Evolutionary conservation across 2,329 filamentous ascomycete genomes (phyloP).

Genomic region (Talaromyces atroroseus): DNA sequence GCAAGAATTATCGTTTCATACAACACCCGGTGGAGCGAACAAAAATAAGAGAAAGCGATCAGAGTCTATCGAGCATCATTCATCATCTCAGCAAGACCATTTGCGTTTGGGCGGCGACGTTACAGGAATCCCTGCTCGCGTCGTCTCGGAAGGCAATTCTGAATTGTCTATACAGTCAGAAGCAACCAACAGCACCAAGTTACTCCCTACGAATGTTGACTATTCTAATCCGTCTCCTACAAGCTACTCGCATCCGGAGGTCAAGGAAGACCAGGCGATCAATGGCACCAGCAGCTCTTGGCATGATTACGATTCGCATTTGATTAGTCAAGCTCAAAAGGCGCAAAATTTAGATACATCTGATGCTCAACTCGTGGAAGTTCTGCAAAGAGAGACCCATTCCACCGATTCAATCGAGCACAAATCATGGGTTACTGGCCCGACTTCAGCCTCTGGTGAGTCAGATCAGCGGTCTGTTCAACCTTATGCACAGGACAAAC

Average conservation of each 20-base stretch:
- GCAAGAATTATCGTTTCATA: slow-evolving; percentile 23
- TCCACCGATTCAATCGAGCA: slow-evolving; percentile 30
- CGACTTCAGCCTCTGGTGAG: slow-evolving; percentile 31
- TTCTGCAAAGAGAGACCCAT: slow-evolving; percentile 47
- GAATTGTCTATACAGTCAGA: slow-evolving; percentile 20
- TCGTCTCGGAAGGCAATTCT: slow-evolving; percentile 29
- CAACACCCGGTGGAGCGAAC: slow-evolving; percentile 17
- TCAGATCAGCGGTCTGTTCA: slow-evolving; percentile 30
- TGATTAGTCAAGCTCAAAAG: slow-evolving; percentile 43
- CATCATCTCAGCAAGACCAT: slow-evolving; percentile 23
- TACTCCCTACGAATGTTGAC: slow-evolving; percentile 18
- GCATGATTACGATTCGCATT: slow-evolving; percentile 37
- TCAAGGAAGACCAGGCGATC: slow-evolving; percentile 24
- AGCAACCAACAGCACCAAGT: slow-evolving; percentile 17
- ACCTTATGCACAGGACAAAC: slow-evolving; percentile 28
- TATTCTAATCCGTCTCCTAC: slow-evolving; percentile 19
- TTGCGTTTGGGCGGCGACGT: slow-evolving; percentile 33
- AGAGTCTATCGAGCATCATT: slow-evolving; percentile 49
- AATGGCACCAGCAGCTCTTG: slow-evolving; percentile 28
- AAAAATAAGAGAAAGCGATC: slow-evolving; percentile 66
- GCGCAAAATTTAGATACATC: slow-evolving; percentile 41
- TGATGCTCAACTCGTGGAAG: slow-evolving; percentile 49
- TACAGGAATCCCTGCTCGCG: slow-evolving; percentile 33
- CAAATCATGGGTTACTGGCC: slow-evolving; percentile 29
- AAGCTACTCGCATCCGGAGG: slow-evolving; percentile 23